These are phyloP conservation scores for Umbelopsis isabellina DNA, from an alignment of 192 early-diverging fungal genomes.

Conservation along the genomic window DNA sequence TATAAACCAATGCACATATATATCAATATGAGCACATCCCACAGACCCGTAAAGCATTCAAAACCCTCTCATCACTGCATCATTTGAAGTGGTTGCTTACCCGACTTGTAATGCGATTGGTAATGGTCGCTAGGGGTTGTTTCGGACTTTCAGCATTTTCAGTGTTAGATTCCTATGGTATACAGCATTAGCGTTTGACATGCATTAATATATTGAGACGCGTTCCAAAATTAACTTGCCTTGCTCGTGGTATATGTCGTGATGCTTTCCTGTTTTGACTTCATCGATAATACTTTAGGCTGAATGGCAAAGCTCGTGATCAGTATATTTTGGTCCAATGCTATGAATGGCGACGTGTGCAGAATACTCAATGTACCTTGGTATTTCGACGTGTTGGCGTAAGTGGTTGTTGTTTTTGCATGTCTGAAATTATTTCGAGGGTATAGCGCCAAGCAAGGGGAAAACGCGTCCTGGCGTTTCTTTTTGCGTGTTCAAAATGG, in stretches of 20 bases:
- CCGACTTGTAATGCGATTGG: background rate
- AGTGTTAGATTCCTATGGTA: background rate
- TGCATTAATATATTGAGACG: background rate
- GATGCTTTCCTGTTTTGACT: conserved; percentile 8
- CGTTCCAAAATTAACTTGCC: background rate
- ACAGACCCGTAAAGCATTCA: too few relatives aligned
- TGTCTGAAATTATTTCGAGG: too few relatives aligned
- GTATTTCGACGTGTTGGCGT: conserved; percentile 15
- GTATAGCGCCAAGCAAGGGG: background rate
- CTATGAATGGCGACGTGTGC: too few relatives aligned
- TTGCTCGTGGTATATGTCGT: background rate
- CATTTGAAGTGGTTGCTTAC: background rate
- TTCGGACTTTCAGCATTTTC: conserved; percentile 18
- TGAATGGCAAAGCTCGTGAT: background rate
- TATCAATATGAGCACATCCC: too few relatives aligned
- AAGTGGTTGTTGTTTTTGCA: conserved; percentile 1
- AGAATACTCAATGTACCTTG: background rate
- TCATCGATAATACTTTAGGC: background rate
- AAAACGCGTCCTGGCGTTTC: background rate
- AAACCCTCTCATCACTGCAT: too few relatives aligned
- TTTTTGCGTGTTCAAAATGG: background rate
- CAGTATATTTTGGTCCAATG: too few relatives aligned
- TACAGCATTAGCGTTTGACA: background rate
- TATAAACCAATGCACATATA: background rate
- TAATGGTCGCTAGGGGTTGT: background rate